Percentiles rank a stretch among this genome's conserved stretches.
Evolutionary conservation across 371 early-diverging fungal species (phyloP).

Genomic region (Rhizopus sp.): DNA sequence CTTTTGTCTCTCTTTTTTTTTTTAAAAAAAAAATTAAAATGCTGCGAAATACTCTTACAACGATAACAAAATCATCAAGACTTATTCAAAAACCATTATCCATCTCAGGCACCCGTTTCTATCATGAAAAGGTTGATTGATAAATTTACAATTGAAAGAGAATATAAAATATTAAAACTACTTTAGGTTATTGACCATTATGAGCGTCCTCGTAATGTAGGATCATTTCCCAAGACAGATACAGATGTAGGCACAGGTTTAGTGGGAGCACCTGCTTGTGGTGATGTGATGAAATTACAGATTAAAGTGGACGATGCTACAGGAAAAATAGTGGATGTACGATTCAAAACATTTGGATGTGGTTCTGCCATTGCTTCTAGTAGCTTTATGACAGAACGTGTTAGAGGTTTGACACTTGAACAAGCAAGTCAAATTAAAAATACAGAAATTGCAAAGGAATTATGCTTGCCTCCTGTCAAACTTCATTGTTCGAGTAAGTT

Average conservation of each 20-base stretch:
- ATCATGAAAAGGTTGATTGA: conserved; percentile 69
- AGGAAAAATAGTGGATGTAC: conserved; percentile 94
- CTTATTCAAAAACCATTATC: conserved; percentile 35
- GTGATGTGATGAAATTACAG: conserved; percentile 99
- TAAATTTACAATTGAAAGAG: neutral
- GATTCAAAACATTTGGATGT: conserved; percentile 99
- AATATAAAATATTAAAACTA: neutral
- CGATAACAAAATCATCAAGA: conserved; percentile 23
- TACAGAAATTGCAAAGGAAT: conserved; percentile 96
- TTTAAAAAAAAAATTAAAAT: conserved; percentile 18
- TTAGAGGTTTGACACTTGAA: conserved; percentile 90
- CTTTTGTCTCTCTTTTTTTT: conserved; percentile 7
- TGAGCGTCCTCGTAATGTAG: conserved; percentile 96
- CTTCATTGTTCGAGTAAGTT: conserved; percentile 93
- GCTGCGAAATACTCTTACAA: conserved; percentile 31
- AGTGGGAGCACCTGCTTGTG: conserved; percentile 99
- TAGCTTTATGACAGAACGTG: conserved; percentile 92
- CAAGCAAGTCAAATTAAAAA: conserved; percentile 95
- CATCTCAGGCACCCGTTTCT: conserved; percentile 50
- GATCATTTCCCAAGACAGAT: conserved; percentile 87
- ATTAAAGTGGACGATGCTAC: conserved; percentile 92
- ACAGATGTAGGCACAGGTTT: conserved; percentile 96
- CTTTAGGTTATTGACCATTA: conserved; percentile 90
- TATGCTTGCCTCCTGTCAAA: conserved; percentile 97
- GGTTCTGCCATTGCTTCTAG: conserved; percentile 98